Percentiles rank a stretch among this genome's conserved stretches.
These are phyloP conservation scores for Xylaria sp. DNA, from an alignment of 2,329 filamentous ascomycete species.

Conservation along the genomic window DNA sequence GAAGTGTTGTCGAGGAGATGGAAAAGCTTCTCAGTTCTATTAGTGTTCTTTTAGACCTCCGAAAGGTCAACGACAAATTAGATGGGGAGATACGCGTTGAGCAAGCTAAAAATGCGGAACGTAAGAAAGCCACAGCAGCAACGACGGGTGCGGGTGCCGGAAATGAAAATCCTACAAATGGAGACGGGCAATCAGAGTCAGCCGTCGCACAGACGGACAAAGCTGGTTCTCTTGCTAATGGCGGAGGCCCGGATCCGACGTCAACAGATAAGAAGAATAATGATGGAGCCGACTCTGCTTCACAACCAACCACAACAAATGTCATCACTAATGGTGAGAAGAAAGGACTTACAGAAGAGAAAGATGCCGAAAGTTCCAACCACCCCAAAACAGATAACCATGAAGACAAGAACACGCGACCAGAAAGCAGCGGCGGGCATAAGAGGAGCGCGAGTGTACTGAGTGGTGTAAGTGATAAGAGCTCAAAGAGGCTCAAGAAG, in stretches of 20 bases:
- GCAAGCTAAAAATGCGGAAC: slow-evolving; percentile 65
- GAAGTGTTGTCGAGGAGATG: slow-evolving; percentile 75
- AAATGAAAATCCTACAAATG: neutral
- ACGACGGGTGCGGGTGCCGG: slow-evolving; percentile 1
- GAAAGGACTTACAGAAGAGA: neutral
- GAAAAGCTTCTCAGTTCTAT: slow-evolving; percentile 77
- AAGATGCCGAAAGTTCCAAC: neutral
- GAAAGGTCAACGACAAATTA: slow-evolving; percentile 80
- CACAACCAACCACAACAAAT: slow-evolving; percentile 28
- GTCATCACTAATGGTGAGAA: slow-evolving; percentile 32
- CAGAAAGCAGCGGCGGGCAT: slow-evolving; percentile 59
- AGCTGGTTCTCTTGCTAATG: slow-evolving; percentile 3
- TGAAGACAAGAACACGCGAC: slow-evolving; percentile 49
- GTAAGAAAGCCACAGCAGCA: slow-evolving; percentile 52
- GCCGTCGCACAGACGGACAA: neutral
- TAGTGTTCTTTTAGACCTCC: slow-evolving; percentile 74
- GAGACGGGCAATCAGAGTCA: slow-evolving; percentile 8
- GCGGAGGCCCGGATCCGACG: neutral
- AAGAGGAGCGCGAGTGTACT: slow-evolving; percentile 88
- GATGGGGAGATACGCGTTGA: slow-evolving; percentile 74
- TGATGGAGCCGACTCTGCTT: slow-evolving; percentile 2
- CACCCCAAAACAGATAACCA: neutral
- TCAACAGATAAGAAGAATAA: neutral
- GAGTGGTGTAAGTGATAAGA: slow-evolving; percentile 74
- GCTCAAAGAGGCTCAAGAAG: slow-evolving; percentile 67